Base-by-base conservation (phyloP, 768 basidiomycete species). In the Panaeolus papilionaceus region DNA sequence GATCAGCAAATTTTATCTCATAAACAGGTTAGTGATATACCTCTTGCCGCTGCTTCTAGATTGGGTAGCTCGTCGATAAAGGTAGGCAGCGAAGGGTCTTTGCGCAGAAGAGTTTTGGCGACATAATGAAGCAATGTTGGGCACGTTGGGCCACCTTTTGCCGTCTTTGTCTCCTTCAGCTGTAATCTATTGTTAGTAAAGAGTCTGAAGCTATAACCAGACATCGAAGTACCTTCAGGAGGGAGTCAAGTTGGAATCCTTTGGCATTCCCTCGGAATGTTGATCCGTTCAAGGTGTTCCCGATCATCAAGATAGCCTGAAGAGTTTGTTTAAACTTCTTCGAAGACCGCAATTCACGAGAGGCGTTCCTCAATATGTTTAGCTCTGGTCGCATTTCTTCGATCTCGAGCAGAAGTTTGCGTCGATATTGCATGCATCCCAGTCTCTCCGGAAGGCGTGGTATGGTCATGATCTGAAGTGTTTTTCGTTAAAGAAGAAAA, bases 61-160 rank as follows among this genome's bases (percentile, higher is more conserved):
- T 88, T 89, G 1, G 93, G 90, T 71, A 94, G 78, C 12, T 96
- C 95, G 28, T 94, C 90, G 4, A 93, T 85, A 76, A 96, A 96
- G 18, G 83, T 83, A 4, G 92, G 79, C 12, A 94, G 75, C 0
- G 83, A 79, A 0, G 91, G 85, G 73, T 96, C 89, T 6, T 84
- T 84, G 38, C 89, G 85, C 66, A 92, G 72, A 16, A 97, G 82
- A 6, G 92, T 84, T 61, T 86, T 85, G 12, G 93, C 94, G n/a
- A 97, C 76, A 74, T 95, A 97, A 76, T 97, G 96, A 12, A 98
- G 82, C n/a, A 98, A 80, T 0, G 95, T 97, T 0, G 95, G 94
- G 70, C 94, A 96, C 7, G 88, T 88, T 0, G 86, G 62, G 0
- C 86, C 86, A 0, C 86, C 86, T 66, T 87, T 90, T 0, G 86